Evolutionary conservation across 2,329 filamentous ascomycete genomes (phyloP), one percentile per base, ranked within the genome.

Genomic region (Cytospora mali): DNA sequence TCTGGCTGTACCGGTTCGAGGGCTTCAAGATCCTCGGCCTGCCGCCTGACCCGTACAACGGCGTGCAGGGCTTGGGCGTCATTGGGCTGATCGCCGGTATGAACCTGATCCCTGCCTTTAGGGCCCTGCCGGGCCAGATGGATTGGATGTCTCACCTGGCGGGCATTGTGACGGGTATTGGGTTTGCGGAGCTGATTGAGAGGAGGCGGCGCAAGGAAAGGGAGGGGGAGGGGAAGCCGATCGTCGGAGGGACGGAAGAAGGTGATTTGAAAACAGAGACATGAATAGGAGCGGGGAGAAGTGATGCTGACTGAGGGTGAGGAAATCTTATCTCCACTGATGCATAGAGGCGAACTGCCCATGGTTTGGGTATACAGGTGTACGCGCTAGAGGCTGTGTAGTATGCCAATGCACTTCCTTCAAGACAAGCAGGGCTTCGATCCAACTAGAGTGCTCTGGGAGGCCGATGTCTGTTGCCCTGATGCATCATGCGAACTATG

Each of bases 1-100:
- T 88, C 68, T 86, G 84, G 80, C 74, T 83, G 66, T 81, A 87
- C 70, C 75, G 79, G 58, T 77, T 78, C 62, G 84, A 87, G 49
- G 79, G 81, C 42, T 84, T 88, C 74, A 82, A 79, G 71, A 72
- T 88, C 58, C 74, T 88, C 29, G 84, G 81, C 10, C 76, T 86
- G 64, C 85, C 85, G 14, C 79, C 82, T n/a, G 80, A 84, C 33
- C 78, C 78, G 13, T 76, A 76, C 69, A 74, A 75, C 31, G 84
- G 81, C 28, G 78, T 87, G 11, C 80, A 84, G 61, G 83, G 84
- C 0, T 75, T 86, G 14, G 78, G 79, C 1, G 81, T 86, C 67
- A 72, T 88, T 59, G 79, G 79, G n/a, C 66, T 84, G 56, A 70
- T 83, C 21, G 68, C 82, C 18, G 80, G 81, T 13, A 67, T 84